Evolutionary conservation across 371 early-diverging fungal species (phyloP).

Genomic region (Mucor mucedo): DNA sequence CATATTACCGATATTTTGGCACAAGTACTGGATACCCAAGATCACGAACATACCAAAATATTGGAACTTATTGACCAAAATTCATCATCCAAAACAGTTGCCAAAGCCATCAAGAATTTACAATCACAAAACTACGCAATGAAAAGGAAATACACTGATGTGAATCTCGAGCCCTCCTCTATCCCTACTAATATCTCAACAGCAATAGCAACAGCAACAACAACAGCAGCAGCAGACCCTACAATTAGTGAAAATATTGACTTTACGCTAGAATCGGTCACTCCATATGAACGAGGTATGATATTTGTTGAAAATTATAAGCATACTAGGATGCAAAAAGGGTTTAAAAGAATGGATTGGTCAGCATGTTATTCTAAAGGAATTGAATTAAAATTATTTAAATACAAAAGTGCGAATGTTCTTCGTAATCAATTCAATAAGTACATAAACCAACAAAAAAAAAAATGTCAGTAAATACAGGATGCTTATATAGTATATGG

Average conservation of each 20-base stretch:
- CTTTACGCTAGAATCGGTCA: constrained; percentile 24
- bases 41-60: constrained; percentile 30
- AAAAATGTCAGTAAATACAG: constrained; percentile 12
- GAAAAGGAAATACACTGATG: constrained; percentile 26
- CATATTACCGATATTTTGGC: constrained; percentile 20
- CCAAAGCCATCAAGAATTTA: constrained; percentile 32
- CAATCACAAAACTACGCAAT: constrained; percentile 25
- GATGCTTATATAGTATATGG: constrained; percentile 3
- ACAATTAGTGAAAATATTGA: constrained; percentile 25
- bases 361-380: constrained; percentile 21
- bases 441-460: constrained; percentile 10
- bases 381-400: constrained; percentile 17
- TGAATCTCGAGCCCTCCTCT: constrained; percentile 20
- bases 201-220: constrained; percentile 1
- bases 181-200: constrained; percentile 23
- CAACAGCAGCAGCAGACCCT: constrained; percentile 15
- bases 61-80: constrained; percentile 29
- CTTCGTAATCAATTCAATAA: constrained; percentile 20
- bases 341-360: constrained; percentile 26
- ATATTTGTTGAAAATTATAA: constrained; percentile 18
- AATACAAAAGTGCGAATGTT: constrained; percentile 24
- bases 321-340: constrained; percentile 23
- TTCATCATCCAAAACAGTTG: constrained; percentile 25
- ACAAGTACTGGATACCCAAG: constrained; percentile 28
- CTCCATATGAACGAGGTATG: constrained; percentile 24